These are phyloP conservation scores for Amanita rubescens DNA, from an alignment of 768 basidiomycete genomes.

Conservation along the genomic window DNA sequence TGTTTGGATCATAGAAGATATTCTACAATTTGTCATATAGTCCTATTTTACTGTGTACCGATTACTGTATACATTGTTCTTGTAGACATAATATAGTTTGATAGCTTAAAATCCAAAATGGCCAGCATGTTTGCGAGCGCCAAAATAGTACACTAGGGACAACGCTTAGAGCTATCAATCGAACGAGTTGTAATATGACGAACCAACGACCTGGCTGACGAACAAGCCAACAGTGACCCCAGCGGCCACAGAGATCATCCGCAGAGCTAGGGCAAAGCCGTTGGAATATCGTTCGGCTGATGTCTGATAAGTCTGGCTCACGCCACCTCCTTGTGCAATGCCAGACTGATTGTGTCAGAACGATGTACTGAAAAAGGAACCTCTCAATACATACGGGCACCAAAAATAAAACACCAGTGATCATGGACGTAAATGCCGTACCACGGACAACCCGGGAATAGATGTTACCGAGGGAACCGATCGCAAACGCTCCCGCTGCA, in stretches of 20 bases:
- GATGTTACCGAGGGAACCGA: slow-evolving; percentile 75
- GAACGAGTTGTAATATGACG: slow-evolving; percentile 8
- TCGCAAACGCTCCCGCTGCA: slow-evolving; percentile 69
- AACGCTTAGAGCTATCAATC: not conserved
- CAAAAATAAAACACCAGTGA: slow-evolving; percentile 87
- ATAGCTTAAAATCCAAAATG: slow-evolving; percentile 62
- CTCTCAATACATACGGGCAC: slow-evolving; percentile 57
- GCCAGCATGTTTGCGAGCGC: slow-evolving; percentile 62
- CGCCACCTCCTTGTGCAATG: slow-evolving; percentile 67
- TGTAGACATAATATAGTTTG: slow-evolving; percentile 3
- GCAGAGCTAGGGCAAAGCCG: slow-evolving; percentile 72
- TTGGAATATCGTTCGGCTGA: slow-evolving; percentile 67
- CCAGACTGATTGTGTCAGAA: slow-evolving; percentile 44
- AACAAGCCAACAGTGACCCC: slow-evolving; percentile 84
- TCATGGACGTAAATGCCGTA: slow-evolving; percentile 86
- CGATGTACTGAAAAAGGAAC: not conserved
- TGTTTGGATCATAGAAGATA: slow-evolving; percentile 47
- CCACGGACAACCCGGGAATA: slow-evolving; percentile 71
- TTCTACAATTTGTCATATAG: slow-evolving; percentile 8
- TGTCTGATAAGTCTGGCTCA: slow-evolving; percentile 51
- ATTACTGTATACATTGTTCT: slow-evolving; percentile 6
- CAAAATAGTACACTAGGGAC: slow-evolving; percentile 58
- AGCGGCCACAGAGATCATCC: slow-evolving; percentile 79
- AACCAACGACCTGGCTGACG: slow-evolving; percentile 63
- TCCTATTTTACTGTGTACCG: slow-evolving; percentile 7